Conservation (phyloP, 805 yeast species). For the Hanseniaspora vineae region DNA sequence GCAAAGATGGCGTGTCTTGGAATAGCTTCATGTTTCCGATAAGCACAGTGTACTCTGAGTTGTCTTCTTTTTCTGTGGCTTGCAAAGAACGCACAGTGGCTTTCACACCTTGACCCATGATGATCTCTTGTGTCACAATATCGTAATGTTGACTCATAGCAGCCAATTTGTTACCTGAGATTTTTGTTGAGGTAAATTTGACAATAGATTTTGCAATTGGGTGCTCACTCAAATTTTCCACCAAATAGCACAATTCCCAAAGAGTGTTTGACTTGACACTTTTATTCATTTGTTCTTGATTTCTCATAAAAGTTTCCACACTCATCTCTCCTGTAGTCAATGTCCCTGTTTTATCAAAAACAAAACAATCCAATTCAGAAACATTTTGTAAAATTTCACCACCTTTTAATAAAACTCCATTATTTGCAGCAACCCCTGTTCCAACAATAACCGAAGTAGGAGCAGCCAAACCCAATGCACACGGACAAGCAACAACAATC, state of each 20-base stretch:
- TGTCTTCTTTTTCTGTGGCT: constrained; percentile 12
- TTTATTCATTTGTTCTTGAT: constrained; percentile 1
- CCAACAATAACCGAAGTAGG: constrained; percentile 99
- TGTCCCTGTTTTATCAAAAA: constrained; percentile 96
- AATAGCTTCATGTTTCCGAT: constrained; percentile 42
- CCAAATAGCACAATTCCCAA: constrained; percentile 42
- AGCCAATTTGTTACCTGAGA: too few species aligned
- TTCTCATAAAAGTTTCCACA: constrained; percentile 16
- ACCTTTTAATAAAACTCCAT: constrained; percentile 87
- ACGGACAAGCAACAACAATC: constrained; percentile 95
- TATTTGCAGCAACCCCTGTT: constrained; percentile 85
- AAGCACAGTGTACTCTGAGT: constrained; percentile 16
- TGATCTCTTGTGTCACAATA: constrained; percentile 17
- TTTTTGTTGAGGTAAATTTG: constrained; percentile 10
- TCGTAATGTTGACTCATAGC: background rate
- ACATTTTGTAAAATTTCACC: constrained; percentile 79
- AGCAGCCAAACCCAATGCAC: constrained; percentile 94
- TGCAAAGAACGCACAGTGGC: constrained; percentile 13
- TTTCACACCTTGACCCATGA: constrained; percentile 28
- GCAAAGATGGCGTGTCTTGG: constrained; percentile 2
- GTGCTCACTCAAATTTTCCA: constrained; percentile 71
- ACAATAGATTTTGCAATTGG: constrained; percentile 72
- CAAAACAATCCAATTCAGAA: constrained; percentile 44
- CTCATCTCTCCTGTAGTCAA: constrained; percentile 75
- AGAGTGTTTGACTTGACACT: constrained; percentile 14